phyloP scores from a whole-genome alignment of 108 stramenopile genomes.

The Skeletonema grethae region DNA sequence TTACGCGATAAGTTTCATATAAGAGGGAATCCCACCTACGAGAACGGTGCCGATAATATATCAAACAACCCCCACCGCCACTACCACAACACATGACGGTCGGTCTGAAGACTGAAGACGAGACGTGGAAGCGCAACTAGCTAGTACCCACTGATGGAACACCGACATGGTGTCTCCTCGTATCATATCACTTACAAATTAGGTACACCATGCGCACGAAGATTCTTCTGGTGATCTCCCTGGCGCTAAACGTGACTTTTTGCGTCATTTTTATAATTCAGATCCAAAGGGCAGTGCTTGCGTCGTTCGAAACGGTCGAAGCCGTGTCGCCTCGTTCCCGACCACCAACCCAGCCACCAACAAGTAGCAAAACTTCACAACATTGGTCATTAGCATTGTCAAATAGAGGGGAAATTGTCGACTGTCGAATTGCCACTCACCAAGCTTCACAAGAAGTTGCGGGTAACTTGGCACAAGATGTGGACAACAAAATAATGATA shows the following conservation, averaged over 20 bases:
- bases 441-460: neutral
- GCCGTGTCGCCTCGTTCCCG: neutral
- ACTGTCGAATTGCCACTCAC: slow-evolving; percentile 1
- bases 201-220: neutral
- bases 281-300: neutral
- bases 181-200: too few relatives aligned
- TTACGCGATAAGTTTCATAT: too few relatives aligned
- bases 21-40: too few relatives aligned
- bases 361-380: neutral
- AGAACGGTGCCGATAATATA: too few relatives aligned
- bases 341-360: neutral
- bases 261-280: neutral
- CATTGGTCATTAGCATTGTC: slow-evolving; percentile 11
- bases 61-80: too few relatives aligned
- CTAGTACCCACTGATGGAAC: too few relatives aligned
- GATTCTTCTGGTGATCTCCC: neutral
- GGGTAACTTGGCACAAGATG: neutral
- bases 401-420: neutral
- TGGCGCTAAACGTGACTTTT: neutral
- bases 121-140: too few relatives aligned
- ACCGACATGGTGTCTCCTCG: too few relatives aligned
- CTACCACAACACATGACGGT: too few relatives aligned
- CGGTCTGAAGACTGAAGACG: too few relatives aligned
- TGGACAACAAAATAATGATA: slow-evolving; percentile 22
- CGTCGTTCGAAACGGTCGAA: neutral